phyloP scores from a whole-genome alignment of 768 basidiomycete species.

The Leucocoprinus birnbaumii region DNA sequence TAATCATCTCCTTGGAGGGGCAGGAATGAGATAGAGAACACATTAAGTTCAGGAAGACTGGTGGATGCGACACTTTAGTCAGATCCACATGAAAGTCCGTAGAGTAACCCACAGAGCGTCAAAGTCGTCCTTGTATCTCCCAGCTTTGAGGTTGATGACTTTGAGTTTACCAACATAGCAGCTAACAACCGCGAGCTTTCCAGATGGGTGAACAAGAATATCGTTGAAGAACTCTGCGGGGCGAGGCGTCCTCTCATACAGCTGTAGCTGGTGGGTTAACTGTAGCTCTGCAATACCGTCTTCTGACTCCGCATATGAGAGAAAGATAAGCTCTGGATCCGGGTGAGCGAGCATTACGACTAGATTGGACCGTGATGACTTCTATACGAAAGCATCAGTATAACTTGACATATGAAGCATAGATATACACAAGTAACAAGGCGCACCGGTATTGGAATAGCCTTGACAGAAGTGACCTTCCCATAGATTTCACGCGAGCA shows the following conservation, averaged over 20 bases:
- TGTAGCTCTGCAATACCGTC: conserved; percentile 32
- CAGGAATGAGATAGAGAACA: conserved; percentile 67
- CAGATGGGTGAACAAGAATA: conserved; percentile 62
- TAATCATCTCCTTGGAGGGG: conserved; percentile 39
- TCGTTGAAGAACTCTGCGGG: conserved; percentile 72
- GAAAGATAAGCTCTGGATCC: conserved; percentile 66
- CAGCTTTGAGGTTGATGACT: conserved; percentile 54
- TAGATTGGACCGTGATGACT: conserved; percentile 47
- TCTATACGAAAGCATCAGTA: conserved; percentile 8
- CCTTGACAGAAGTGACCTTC: conserved; percentile 52
- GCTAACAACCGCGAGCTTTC: conserved; percentile 57
- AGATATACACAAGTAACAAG: neutral
- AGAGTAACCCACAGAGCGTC: conserved; percentile 55
- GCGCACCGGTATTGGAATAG: conserved; percentile 53
- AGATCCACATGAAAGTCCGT: neutral
- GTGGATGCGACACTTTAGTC: neutral
- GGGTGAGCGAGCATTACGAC: conserved; percentile 76
- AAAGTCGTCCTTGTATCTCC: conserved; percentile 51
- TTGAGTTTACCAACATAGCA: conserved; percentile 72
- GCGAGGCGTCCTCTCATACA: conserved; percentile 57
- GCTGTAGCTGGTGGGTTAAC: conserved; percentile 41
- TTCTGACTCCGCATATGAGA: conserved; percentile 44
- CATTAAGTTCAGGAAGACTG: conserved; percentile 65
- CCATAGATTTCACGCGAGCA: conserved; percentile 70
- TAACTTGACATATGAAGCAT: conserved; percentile 6